Evolutionary conservation across 139 green algal species (phyloP).

Genomic region (Chlorella ohadii): DNA sequence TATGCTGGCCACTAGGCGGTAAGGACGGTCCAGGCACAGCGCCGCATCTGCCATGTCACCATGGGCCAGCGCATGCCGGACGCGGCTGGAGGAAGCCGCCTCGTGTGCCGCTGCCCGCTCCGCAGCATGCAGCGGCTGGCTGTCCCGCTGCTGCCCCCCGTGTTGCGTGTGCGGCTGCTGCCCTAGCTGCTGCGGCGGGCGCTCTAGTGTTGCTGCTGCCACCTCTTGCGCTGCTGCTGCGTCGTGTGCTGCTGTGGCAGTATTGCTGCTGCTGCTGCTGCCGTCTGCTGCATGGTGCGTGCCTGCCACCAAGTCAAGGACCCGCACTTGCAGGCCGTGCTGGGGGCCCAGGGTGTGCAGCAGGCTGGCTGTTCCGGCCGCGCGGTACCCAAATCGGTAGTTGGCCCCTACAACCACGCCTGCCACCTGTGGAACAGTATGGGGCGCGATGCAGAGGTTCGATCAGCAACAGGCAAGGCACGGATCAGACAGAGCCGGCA

Average conservation of each 20-base stretch:
- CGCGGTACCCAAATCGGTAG: constrained; percentile 93
- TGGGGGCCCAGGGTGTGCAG: constrained; percentile 61
- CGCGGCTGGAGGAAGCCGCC: constrained; percentile 58
- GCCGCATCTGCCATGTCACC: constrained; percentile 48
- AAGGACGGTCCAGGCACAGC: constrained; percentile 35
- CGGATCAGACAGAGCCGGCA: no score
- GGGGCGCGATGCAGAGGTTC: no score
- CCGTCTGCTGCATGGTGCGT: constrained; percentile 4
- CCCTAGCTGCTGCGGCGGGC: not conserved
- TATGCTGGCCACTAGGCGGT: constrained; percentile 40
- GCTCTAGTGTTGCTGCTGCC: no score
- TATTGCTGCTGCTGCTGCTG: constrained; percentile 3
- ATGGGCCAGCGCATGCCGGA: constrained; percentile 57
- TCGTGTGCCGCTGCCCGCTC: not conserved
- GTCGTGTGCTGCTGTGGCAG: not conserved
- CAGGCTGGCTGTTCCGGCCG: constrained; percentile 66
- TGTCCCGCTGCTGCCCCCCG: not conserved
- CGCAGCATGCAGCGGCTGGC: not conserved
- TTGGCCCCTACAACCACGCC: constrained; percentile 90
- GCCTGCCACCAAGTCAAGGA: constrained; percentile 62
- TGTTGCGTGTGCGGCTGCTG: not conserved
- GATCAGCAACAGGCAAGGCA: no score
- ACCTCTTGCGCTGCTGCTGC: not conserved
- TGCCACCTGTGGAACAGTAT: not conserved
- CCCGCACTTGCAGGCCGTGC: constrained; percentile 56